phyloP scores from a whole-genome alignment of 192 early-diverging fungal genomes.

The Backusella macrospora region DNA sequence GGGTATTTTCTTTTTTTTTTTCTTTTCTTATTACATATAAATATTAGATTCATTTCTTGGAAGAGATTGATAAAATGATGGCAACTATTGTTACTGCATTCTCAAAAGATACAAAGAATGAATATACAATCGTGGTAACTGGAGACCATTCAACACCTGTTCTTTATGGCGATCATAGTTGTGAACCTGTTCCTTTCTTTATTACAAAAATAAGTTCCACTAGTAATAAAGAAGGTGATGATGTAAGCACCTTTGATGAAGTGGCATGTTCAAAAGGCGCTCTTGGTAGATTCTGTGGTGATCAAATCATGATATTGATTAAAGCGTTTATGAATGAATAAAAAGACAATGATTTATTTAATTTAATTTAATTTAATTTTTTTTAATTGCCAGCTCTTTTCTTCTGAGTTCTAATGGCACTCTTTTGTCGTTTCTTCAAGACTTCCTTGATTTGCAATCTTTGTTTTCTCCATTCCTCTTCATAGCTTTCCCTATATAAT shows the following conservation, averaged over 20 bases:
- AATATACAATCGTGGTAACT: constrained; percentile 37
- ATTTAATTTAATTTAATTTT: too few species aligned
- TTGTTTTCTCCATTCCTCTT: constrained; percentile 17
- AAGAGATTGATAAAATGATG: constrained; percentile 26
- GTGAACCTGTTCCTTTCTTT: constrained; percentile 39
- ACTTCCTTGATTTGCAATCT: constrained; percentile 11
- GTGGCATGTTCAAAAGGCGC: constrained; percentile 14
- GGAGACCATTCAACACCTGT: constrained; percentile 43
- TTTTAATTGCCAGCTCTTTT: constrained; percentile 13
- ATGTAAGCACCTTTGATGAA: constrained; percentile 27
- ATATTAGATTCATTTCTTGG: constrained; percentile 6
- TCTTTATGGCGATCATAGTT: constrained; percentile 38
- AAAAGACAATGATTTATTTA: not conserved
- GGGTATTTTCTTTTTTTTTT: too few species aligned
- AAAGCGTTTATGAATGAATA: constrained; percentile 23
- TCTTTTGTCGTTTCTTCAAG: constrained; percentile 28
- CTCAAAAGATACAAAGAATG: not conserved
- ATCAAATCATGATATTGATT: constrained; percentile 24
- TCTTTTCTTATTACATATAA: constrained; percentile 6
- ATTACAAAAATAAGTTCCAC: constrained; percentile 5
- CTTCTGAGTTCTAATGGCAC: constrained; percentile 20
- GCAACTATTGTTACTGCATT: not conserved
- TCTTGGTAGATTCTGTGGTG: constrained; percentile 32
- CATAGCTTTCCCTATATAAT: constrained; percentile 8
- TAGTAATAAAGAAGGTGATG: not conserved